Percentiles rank a stretch among this genome's conserved stretches.
These are phyloP conservation scores for Hortiboletus flavorubellus DNA, from an alignment of 768 basidiomycete genomes.

Conservation along the genomic window DNA sequence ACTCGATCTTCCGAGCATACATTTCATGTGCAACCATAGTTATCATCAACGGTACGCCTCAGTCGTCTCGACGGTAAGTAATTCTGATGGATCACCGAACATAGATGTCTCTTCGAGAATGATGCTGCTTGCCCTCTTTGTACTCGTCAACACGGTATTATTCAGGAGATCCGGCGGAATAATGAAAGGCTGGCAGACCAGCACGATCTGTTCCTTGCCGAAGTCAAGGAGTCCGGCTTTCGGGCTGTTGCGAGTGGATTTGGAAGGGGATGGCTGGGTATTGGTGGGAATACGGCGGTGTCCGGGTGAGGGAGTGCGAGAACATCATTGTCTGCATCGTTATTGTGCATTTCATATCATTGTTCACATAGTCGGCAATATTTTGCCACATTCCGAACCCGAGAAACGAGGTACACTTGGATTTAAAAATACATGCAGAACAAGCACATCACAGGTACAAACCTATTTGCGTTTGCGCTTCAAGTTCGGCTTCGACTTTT, in stretches of 20 bases:
- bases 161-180: slow-evolving; percentile 84
- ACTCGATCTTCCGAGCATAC: slow-evolving; percentile 88
- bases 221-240: slow-evolving; percentile 71
- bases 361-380: neutral
- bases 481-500: slow-evolving; percentile 34
- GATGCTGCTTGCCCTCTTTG: slow-evolving; percentile 91
- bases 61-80: neutral
- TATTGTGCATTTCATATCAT: neutral
- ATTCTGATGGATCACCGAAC: neutral
- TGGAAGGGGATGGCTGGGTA: slow-evolving; percentile 55
- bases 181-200: slow-evolving; percentile 83
- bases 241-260: slow-evolving; percentile 68
- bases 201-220: slow-evolving; percentile 74
- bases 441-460: neutral
- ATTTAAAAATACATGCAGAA: neutral
- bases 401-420: neutral
- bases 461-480: slow-evolving; percentile 50
- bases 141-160: slow-evolving; percentile 80
- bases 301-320: neutral
- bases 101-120: slow-evolving; percentile 83
- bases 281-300: neutral
- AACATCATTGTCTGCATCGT: neutral
- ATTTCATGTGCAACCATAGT: slow-evolving; percentile 98
- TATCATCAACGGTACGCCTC: slow-evolving; percentile 76
- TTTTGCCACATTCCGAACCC: neutral